A percentile compares a stretch with the other conserved stretches of the same genome.
These are phyloP conservation scores for Jamesozyma lodderae DNA, from an alignment of 805 yeast genomes.

Conservation along the genomic window DNA sequence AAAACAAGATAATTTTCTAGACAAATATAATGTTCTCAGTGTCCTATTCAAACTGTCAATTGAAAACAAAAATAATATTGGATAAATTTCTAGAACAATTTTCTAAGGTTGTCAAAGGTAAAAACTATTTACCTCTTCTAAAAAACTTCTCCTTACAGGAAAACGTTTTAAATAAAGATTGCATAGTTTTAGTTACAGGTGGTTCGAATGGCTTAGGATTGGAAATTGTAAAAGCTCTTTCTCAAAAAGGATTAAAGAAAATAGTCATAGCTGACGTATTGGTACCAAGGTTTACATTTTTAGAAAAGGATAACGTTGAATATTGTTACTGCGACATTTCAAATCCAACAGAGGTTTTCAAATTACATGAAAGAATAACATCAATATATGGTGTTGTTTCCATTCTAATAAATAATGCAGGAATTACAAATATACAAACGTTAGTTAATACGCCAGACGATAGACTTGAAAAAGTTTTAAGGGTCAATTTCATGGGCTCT, in stretches of 20 bases:
- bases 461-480: conserved; percentile 54
- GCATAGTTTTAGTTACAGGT: conserved; percentile 72
- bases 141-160: too few species aligned
- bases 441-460: conserved; percentile 44
- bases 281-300: conserved; percentile 22
- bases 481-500: conserved; percentile 61
- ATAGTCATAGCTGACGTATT: conserved; percentile 61
- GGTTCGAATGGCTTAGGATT: conserved; percentile 75
- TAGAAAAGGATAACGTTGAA: conserved; percentile 33
- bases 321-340: conserved; percentile 70
- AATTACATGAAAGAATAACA: conserved; percentile 34
- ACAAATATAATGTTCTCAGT: too few species aligned
- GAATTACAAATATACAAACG: conserved; percentile 51
- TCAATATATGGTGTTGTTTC: conserved; percentile 50
- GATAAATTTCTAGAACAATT: too few species aligned
- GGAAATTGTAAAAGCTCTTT: conserved; percentile 45
- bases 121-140: too few species aligned
- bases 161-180: conserved; percentile 30
- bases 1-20: too few species aligned
- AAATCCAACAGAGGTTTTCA: conserved; percentile 36
- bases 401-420: conserved; percentile 80
- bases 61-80: too few species aligned
- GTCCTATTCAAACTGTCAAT: too few species aligned
- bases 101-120: too few species aligned
- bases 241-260: conserved; percentile 33